These are phyloP conservation scores for Tolypocladium amazonense DNA, from an alignment of 2,329 filamentous ascomycete genomes.

Conservation along the genomic window DNA sequence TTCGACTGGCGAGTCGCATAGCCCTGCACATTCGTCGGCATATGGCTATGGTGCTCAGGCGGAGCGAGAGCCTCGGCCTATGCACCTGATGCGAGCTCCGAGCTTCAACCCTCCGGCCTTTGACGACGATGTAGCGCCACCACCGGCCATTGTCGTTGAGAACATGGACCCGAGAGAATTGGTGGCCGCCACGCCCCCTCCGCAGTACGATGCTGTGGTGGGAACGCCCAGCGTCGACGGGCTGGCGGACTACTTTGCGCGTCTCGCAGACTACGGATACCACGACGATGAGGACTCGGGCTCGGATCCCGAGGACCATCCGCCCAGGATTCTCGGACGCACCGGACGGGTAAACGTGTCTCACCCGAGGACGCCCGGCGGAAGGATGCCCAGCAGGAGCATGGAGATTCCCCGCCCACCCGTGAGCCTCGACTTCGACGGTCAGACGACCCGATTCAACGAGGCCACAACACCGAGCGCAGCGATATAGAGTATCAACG, in stretches of 20 bases:
- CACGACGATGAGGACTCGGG: conserved; percentile 26
- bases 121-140: conserved; percentile 52
- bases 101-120: conserved; percentile 86
- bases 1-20: conserved; percentile 10
- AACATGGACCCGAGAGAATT: conserved; percentile 6
- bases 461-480: not conserved
- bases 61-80: conserved; percentile 51
- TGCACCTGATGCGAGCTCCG: conserved; percentile 72
- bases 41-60: conserved; percentile 3
- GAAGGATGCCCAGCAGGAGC: conserved; percentile 44
- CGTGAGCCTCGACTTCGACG: conserved; percentile 3
- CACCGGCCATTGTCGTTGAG: conserved; percentile 18
- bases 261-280: conserved; percentile 62
- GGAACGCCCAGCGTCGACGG: conserved; percentile 56
- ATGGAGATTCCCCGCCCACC: conserved; percentile 38
- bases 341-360: conserved; percentile 46
- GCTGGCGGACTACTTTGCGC: conserved; percentile 77
- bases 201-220: conserved; percentile 72
- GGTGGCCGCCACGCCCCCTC: conserved; percentile 63
- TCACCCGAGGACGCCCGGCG: conserved; percentile 44
- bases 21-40: conserved; percentile 2
- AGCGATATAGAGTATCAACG: not conserved
- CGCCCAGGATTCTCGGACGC: conserved; percentile 35
- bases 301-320: conserved; percentile 32
- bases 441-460: not conserved